Conservation (phyloP, 805 yeast species). For the Dipodascopsis uninucleata region DNA sequence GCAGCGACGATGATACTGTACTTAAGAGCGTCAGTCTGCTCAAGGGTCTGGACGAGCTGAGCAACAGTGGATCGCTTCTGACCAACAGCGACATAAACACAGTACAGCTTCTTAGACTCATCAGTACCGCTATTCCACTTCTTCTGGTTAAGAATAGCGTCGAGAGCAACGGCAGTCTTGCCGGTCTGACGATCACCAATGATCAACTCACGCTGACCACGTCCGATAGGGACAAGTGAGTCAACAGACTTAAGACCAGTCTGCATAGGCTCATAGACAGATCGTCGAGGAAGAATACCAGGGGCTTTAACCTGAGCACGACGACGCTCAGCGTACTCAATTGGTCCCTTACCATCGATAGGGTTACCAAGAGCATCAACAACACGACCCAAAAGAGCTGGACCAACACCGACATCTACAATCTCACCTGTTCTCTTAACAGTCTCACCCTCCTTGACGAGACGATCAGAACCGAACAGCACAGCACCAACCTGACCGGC, state of each 20-base stretch:
- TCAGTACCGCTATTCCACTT: slow-evolving; percentile 95
- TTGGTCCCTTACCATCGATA: slow-evolving; percentile 99
- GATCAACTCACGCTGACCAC: slow-evolving; percentile 99
- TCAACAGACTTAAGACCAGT: slow-evolving; percentile 99
- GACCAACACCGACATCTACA: slow-evolving; percentile 99
- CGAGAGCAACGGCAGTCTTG: slow-evolving; percentile 98
- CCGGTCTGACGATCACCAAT: slow-evolving; percentile 99
- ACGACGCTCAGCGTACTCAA: slow-evolving; percentile 74
- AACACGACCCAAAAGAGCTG: slow-evolving; percentile 96
- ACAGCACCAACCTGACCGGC: slow-evolving; percentile 99
- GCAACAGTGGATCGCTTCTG: slow-evolving; percentile 99
- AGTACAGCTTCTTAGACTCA: slow-evolving; percentile 97
- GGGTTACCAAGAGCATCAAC: slow-evolving; percentile 99
- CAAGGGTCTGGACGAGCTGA: slow-evolving; percentile 98
- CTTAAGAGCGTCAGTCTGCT: slow-evolving; percentile 96
- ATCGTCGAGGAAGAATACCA: slow-evolving; percentile 99
- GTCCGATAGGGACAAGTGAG: slow-evolving; percentile 98
- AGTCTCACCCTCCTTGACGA: slow-evolving; percentile 98
- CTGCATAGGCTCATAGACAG: slow-evolving; percentile 99
- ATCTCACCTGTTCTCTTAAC: slow-evolving; percentile 99
- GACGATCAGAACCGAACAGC: slow-evolving; percentile 98
- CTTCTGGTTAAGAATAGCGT: slow-evolving; percentile 98
- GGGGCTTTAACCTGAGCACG: slow-evolving; percentile 99
- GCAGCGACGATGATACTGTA: slow-evolving; percentile 98
- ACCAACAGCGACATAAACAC: slow-evolving; percentile 99